Evolutionary conservation across 306 rosid species (phyloP).

Genomic region (Vicia sativa): DNA sequence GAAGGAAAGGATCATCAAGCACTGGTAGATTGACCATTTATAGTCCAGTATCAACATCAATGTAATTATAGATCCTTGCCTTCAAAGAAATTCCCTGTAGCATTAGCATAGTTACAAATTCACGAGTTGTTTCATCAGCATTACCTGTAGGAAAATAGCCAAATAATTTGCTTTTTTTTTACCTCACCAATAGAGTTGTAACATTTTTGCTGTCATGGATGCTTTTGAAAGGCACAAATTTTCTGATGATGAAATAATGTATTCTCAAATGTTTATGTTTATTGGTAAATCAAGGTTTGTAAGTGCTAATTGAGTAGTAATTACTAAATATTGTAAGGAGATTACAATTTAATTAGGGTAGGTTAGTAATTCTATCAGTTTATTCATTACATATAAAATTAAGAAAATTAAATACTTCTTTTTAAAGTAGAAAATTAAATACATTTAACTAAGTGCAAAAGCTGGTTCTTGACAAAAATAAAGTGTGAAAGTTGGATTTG

Average conservation of each 20-base stretch:
- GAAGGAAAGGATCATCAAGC: constrained; percentile 75
- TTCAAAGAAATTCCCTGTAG: constrained; percentile 37
- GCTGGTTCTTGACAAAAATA: too few species aligned
- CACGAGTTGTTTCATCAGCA: constrained; percentile 32
- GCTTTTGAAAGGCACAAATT: constrained; percentile 34
- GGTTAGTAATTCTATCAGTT: too few species aligned
- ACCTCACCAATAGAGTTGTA: constrained; percentile 30
- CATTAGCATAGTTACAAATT: constrained; percentile 43
- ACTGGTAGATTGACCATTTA: constrained; percentile 61
- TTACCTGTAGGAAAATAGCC: constrained; percentile 42
- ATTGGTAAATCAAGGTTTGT: neutral
- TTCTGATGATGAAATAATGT: constrained; percentile 35
- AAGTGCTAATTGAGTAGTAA: neutral
- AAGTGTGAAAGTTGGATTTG: too few species aligned
- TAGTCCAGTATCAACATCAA: constrained; percentile 47
- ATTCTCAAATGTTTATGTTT: constrained; percentile 19
- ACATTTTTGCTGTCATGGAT: constrained; percentile 39
- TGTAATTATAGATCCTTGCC: constrained; percentile 43
- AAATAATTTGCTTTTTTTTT: constrained; percentile 31
- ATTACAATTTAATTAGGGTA: too few species aligned
- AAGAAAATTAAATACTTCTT: too few species aligned
- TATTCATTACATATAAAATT: too few species aligned
- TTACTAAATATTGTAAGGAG: too few species aligned
- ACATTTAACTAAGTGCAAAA: too few species aligned
- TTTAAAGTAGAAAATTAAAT: too few species aligned